Conservation (phyloP, 768 basidiomycete species). For the Podaxis sp. region DNA sequence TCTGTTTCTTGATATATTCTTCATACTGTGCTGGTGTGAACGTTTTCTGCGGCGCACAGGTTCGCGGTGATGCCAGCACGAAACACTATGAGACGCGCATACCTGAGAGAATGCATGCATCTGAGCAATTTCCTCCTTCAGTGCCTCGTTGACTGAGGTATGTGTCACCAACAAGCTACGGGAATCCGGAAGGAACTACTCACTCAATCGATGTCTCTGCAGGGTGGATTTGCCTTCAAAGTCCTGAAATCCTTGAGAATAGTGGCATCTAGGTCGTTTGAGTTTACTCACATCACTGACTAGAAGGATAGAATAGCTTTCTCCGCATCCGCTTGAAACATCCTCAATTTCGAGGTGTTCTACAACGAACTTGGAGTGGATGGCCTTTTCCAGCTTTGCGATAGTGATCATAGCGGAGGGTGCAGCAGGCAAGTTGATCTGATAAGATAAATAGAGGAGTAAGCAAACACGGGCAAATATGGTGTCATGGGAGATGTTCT, state of each 20-base stretch:
- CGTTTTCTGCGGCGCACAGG: slow-evolving; percentile 14
- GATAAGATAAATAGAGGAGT: slow-evolving; percentile 22
- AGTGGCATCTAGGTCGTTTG: background rate
- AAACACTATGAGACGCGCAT: slow-evolving; percentile 11
- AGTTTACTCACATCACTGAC: slow-evolving; percentile 65
- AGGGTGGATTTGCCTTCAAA: slow-evolving; percentile 84
- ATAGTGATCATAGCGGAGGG: slow-evolving; percentile 52
- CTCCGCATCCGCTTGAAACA: slow-evolving; percentile 78
- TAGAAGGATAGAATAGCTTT: slow-evolving; percentile 71
- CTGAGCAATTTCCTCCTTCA: slow-evolving; percentile 73
- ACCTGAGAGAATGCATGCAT: slow-evolving; percentile 93
- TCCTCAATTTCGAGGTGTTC: slow-evolving; percentile 73
- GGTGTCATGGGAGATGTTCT: background rate
- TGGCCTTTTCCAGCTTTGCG: slow-evolving; percentile 56
- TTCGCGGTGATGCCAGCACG: background rate
- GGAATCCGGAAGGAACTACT: slow-evolving; percentile 19
- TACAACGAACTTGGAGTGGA: slow-evolving; percentile 64
- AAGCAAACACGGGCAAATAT: background rate
- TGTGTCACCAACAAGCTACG: background rate
- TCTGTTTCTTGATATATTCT: slow-evolving; percentile 14
- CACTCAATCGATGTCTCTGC: slow-evolving; percentile 71
- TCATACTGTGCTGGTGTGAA: slow-evolving; percentile 28
- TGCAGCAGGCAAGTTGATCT: slow-evolving; percentile 16
- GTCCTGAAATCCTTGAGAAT: slow-evolving; percentile 36
- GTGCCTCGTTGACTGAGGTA: slow-evolving; percentile 65